phyloP scores from a whole-genome alignment of 2,329 filamentous ascomycete species.

The Shiraia sp. region DNA sequence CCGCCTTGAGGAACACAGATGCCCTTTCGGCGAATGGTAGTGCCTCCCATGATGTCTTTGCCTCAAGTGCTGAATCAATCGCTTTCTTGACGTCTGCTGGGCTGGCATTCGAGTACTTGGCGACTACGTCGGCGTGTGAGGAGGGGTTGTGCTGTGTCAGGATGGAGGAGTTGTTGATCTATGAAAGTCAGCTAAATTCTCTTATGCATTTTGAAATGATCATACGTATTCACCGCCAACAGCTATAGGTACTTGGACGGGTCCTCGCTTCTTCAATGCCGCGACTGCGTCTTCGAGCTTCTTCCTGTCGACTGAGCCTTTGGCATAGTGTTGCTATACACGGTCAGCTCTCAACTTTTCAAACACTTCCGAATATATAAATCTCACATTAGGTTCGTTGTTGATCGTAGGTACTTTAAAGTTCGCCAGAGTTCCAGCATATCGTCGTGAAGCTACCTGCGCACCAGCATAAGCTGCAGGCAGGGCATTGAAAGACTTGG shows the following conservation, averaged over 20 bases:
- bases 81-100: slow-evolving; percentile 74
- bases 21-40: slow-evolving; percentile 89
- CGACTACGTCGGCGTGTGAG: slow-evolving; percentile 74
- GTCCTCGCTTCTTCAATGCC: slow-evolving; percentile 67
- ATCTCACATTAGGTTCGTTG: slow-evolving; percentile 92
- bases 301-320: slow-evolving; percentile 78
- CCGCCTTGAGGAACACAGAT: slow-evolving; percentile 93
- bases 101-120: slow-evolving; percentile 82
- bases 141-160: slow-evolving; percentile 81
- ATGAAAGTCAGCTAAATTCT: not conserved
- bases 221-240: slow-evolving; percentile 80
- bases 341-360: slow-evolving; percentile 8
- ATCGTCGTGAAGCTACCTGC: slow-evolving; percentile 31
- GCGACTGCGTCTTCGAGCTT: slow-evolving; percentile 76
- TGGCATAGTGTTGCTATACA: slow-evolving; percentile 80
- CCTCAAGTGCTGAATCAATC: slow-evolving; percentile 82
- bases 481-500: slow-evolving; percentile 29
- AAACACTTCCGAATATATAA: rapidly evolving
- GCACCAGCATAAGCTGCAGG: slow-evolving; percentile 27
- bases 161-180: slow-evolving; percentile 69
- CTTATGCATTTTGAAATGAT: slow-evolving; percentile 1
- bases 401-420: slow-evolving; percentile 86
- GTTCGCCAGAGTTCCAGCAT: slow-evolving; percentile 67
- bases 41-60: slow-evolving; percentile 82
- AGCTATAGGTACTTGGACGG: slow-evolving; percentile 79